These are phyloP conservation scores for Catunica adiposa DNA, from an alignment of 2,329 filamentous ascomycete genomes.

Conservation along the genomic window DNA sequence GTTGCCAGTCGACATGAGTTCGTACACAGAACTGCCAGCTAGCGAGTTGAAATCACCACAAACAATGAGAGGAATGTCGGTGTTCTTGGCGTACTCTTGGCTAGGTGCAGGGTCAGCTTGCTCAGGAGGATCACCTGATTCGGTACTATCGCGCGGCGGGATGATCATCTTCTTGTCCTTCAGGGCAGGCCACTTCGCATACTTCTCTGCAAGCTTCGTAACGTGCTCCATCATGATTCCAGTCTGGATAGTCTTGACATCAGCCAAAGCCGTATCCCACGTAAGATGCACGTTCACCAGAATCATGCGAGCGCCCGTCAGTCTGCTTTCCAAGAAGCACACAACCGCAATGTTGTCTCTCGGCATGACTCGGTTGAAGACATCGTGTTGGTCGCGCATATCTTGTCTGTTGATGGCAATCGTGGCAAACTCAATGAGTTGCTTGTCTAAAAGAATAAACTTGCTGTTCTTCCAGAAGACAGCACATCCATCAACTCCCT, in stretches of 20 bases:
- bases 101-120: slow-evolving; percentile 58
- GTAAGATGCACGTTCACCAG: slow-evolving; percentile 88
- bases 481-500: slow-evolving; percentile 85
- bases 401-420: slow-evolving; percentile 88
- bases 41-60: slow-evolving; percentile 96
- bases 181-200: slow-evolving; percentile 60
- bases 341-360: slow-evolving; percentile 93
- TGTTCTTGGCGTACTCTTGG: slow-evolving; percentile 68
- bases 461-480: slow-evolving; percentile 95
- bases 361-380: slow-evolving; percentile 97
- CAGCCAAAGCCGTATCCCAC: slow-evolving; percentile 80
- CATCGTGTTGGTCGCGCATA: slow-evolving; percentile 93
- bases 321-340: slow-evolving; percentile 79
- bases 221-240: slow-evolving; percentile 90
- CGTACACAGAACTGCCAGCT: slow-evolving; percentile 74
- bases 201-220: slow-evolving; percentile 70
- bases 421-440: slow-evolving; percentile 79
- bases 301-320: slow-evolving; percentile 79
- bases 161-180: slow-evolving; percentile 59
- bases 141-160: slow-evolving; percentile 23
- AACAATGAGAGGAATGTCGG: slow-evolving; percentile 77
- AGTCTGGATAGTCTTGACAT: slow-evolving; percentile 93
- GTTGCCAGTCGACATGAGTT: slow-evolving; percentile 66
- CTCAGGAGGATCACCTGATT: slow-evolving; percentile 31
- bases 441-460: slow-evolving; percentile 85